Percentiles rank a stretch among this genome's conserved stretches.
Evolutionary conservation across 2,329 filamentous ascomycete species (phyloP).

Genomic region (Coniochaeta sp.): DNA sequence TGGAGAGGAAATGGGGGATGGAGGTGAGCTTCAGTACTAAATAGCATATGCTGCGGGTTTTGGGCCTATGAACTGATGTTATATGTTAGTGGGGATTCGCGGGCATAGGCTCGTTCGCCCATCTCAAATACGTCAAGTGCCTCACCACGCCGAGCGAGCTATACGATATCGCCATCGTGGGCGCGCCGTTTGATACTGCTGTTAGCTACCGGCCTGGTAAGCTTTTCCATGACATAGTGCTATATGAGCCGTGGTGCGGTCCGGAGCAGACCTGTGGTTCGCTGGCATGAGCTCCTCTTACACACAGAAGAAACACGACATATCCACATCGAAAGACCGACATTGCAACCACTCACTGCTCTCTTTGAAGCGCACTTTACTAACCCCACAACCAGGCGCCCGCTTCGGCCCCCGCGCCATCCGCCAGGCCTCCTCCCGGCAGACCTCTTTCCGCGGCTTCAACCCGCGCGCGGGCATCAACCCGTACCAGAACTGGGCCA

Average conservation of each 20-base stretch:
- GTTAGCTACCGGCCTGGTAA: conserved; percentile 19
- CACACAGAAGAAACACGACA: conserved; percentile 13
- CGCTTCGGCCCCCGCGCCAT: conserved; percentile 86
- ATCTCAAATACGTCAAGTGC: conserved; percentile 54
- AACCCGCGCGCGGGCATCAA: conserved; percentile 58
- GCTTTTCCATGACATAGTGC: neutral
- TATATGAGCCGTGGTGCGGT: too few relatives aligned
- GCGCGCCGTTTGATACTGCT: conserved; percentile 41
- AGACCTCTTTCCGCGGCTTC: conserved; percentile 73
- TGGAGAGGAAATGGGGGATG: conserved; percentile 50
- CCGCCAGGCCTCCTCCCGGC: conserved; percentile 72
- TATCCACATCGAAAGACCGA: conserved; percentile 16
- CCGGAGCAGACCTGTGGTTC: conserved; percentile 19
- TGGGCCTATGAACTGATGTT: neutral
- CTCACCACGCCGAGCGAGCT: conserved; percentile 35
- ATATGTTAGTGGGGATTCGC: conserved; percentile 22
- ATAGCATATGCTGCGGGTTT: neutral
- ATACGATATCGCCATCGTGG: conserved; percentile 52
- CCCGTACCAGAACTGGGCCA: conserved; percentile 64
- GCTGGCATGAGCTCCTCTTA: conserved; percentile 18
- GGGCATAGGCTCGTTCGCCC: conserved; percentile 59
- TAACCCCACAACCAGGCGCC: conserved; percentile 32
- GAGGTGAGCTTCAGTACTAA: conserved; percentile 37
- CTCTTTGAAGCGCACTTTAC: neutral
- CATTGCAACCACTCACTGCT: conserved; percentile 9